Base-by-base conservation (phyloP, 305 asterid genomes). In the Solanum hybrid region DNA sequence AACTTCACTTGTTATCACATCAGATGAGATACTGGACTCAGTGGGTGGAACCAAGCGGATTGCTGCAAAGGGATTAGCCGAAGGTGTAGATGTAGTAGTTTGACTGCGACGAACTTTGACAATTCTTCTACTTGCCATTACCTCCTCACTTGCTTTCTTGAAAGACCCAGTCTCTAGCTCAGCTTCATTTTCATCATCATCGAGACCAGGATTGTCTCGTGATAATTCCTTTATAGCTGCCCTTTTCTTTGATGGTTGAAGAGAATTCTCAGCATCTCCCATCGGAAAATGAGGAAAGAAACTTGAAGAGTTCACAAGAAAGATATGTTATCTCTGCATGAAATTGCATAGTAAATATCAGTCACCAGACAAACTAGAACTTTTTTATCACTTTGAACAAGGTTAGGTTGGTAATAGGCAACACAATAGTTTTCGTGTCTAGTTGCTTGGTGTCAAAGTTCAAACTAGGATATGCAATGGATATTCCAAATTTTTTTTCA, bases 171-270 rank as follows among this genome's bases (percentile, higher is more conserved):
- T 74, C 92, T 94, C 96, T 89, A 75, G 93, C 88, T 93, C 99
- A 33, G 95, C 89, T 90, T 92, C n/a, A 74, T 92, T 96, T 42
- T 93, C 97, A 87, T 94, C 92, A 61, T 96, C 98, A 88, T 96
- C 98, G 76, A 96, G 96, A 89, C 96, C 99, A 86, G 97, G 98
- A 92, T 96, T 95, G 89, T 97, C 99, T 89, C 97, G 96, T 73
- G 98, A 91, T 90, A 97, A 89, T 89, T 97, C 95, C 71, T 95
- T 93, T 90, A 96, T 95, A 75, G 99, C 98, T 67, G 95, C 94
- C 91, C 99, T 96, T 95, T 96, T 97, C 92, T 96, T 97, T 28
- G 99, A 95, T 87, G 95, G 94, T 89, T 95, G 98, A 84, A 89
- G 75, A 91, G 86, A 92, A 51, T 84, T 84, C 89, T 97, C 98